Percentiles rank a stretch among this genome's conserved stretches.
phyloP scores from a whole-genome alignment of 2,329 filamentous ascomycete species.

The Microdochium bolleyi region DNA sequence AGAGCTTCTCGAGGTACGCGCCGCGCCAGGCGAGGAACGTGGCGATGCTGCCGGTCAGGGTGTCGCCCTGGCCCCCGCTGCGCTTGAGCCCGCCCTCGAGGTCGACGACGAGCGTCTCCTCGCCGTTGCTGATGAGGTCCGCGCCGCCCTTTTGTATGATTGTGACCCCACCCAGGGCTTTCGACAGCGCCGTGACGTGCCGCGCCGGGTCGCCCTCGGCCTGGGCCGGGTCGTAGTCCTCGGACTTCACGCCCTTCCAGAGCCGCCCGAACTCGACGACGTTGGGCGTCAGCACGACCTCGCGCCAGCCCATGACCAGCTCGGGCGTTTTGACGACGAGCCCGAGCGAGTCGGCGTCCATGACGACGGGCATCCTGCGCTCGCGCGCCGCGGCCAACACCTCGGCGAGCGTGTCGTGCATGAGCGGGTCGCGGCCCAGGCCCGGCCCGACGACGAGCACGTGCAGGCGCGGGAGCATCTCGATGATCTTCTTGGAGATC shows the following conservation, averaged over 20 bases:
- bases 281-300: constrained; percentile 89
- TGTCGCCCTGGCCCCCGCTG: constrained; percentile 92
- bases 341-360: constrained; percentile 85
- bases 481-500: constrained; percentile 62
- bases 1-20: constrained; percentile 77
- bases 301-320: constrained; percentile 70
- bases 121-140: constrained; percentile 79
- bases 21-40: constrained; percentile 84
- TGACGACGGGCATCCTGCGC: constrained; percentile 66
- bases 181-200: constrained; percentile 59
- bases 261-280: constrained; percentile 85
- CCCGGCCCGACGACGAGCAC: constrained; percentile 91
- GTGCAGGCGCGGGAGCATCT: constrained; percentile 79
- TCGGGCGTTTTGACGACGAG: constrained; percentile 69
- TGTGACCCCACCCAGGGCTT: constrained; percentile 76
- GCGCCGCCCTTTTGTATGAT: constrained; percentile 81
- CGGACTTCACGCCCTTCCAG: constrained; percentile 62
- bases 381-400: constrained; percentile 74
- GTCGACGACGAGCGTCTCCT: constrained; percentile 67
- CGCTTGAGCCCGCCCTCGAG: constrained; percentile 78
- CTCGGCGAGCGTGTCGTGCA: constrained; percentile 76
- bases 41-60: constrained; percentile 79
- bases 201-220: constrained; percentile 24
- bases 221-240: constrained; percentile 21
- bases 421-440: constrained; percentile 79